These are phyloP conservation scores for Solanum peruvianum DNA, from an alignment of 257 asterid species.

Conservation along the genomic window DNA sequence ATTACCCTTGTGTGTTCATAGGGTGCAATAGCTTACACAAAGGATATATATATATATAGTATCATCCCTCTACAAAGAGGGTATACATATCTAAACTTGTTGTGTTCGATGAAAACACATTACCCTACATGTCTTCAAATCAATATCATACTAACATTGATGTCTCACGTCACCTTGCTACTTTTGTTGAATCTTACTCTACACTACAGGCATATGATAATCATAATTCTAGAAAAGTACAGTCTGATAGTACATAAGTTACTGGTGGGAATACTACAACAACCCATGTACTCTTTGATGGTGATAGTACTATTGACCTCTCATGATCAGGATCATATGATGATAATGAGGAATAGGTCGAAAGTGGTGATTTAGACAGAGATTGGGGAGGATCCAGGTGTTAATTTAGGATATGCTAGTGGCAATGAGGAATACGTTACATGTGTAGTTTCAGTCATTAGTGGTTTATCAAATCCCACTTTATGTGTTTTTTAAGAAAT, in stretches of 20 bases:
- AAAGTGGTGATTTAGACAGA: not conserved
- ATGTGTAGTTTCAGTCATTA: no score
- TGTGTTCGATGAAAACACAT: not conserved
- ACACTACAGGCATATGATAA: not conserved
- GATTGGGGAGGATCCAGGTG: not conserved
- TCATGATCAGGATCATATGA: no score
- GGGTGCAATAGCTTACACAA: not conserved
- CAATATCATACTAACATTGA: not conserved
- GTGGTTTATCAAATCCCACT: not conserved
- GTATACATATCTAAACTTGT: not conserved
- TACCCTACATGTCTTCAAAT: not conserved
- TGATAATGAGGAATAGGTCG: not conserved
- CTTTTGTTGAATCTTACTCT: not conserved
- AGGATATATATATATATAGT: no score
- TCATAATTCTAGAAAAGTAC: no score
- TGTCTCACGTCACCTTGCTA: not conserved
- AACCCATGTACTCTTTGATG: not conserved
- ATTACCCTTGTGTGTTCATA: no score
- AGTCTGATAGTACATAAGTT: no score
- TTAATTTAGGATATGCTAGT: not conserved
- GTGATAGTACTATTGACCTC: not conserved
- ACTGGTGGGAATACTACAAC: not conserved
- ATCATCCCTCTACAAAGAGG: no score
- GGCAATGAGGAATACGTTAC: not conserved
- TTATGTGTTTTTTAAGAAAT: not conserved